Evolutionary conservation across 495 filamentous ascomycete genomes (phyloP), one percentile per base, ranked within the genome.

Genomic region (Penicillium canescens): DNA sequence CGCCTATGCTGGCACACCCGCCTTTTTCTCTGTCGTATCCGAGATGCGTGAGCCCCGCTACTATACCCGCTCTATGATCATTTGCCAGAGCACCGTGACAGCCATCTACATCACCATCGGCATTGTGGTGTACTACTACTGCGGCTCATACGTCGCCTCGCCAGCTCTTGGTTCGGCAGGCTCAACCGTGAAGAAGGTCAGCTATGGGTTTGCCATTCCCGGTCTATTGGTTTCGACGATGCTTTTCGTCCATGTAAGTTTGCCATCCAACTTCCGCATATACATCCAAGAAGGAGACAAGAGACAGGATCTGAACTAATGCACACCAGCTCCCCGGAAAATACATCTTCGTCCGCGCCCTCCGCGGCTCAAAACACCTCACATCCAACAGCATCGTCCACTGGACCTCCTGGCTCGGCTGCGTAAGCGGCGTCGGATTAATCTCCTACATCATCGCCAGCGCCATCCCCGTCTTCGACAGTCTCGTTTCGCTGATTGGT

Each of bases 121-220:
- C 11, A 73, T 78, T 3, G 71, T 91, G 6, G 80, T 92, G 42
- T 92, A 91, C 71, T 75, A 72, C 55, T 92, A 79, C 68, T 85
- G 84, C 31, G 90, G 90, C 4, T 70, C 67, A 0, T 76, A 78
- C n/a, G 88, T 92, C 42, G 65, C 73, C 11, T 85, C 85, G 0
- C 90, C 90, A 1, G 87, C 88, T 6, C 79, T 92, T 2, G 79
- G 86, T 6, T 86, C 86, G 0, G 84, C 85, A n/a, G 78, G 82
- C 8, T 58, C 65, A 0, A 44, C 77, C 0, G 61, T 94, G 7
- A 82, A 85, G 56, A 90, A 88, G 61, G 63, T 92, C 35, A 82
- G 85, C 9, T 94, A 87, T 57, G 89, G 88, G 5, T 70, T 92
- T 55, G 89, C 87, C 9, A 60, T 89, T 8, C 90, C 90, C 9